Conservation (phyloP, 768 basidiomycete species). For the Holtermanniella nyarrowii region DNA sequence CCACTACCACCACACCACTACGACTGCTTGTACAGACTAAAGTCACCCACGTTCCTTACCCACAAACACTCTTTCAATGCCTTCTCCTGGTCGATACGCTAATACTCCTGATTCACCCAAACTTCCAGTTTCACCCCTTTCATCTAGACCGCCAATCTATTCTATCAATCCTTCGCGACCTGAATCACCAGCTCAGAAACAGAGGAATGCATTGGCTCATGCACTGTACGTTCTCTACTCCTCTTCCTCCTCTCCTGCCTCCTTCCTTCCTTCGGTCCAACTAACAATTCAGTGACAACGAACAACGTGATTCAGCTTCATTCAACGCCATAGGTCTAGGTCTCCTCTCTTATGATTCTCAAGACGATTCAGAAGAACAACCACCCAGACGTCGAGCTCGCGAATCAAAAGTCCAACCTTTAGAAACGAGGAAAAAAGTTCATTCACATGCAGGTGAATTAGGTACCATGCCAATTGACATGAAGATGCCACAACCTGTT, state of each 20-base stretch:
- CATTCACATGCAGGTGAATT: background rate
- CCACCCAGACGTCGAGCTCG: too few species aligned
- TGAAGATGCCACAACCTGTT: background rate
- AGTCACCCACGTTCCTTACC: too few species aligned
- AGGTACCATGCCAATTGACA: background rate
- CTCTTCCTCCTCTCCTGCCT: too few species aligned
- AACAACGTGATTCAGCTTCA: background rate
- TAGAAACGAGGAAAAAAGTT: background rate
- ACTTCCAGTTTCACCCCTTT: background rate
- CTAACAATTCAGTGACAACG: too few species aligned
- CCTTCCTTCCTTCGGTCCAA: too few species aligned
- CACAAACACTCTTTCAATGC: too few species aligned
- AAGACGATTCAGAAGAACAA: background rate
- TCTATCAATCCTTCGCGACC: too few species aligned
- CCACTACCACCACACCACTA: too few species aligned
- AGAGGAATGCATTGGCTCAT: background rate
- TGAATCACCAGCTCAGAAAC: too few species aligned
- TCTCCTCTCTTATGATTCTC: background rate
- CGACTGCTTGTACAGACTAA: too few species aligned
- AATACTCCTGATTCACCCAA: background rate
- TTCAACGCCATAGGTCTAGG: background rate
- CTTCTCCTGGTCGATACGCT: background rate
- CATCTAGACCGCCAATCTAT: background rate
- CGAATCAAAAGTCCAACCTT: background rate
- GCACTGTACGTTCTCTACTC: too few species aligned